Percentiles rank a stretch among this genome's conserved stretches.
phyloP scores from a whole-genome alignment of 257 asterid genomes.

The Solanum megistacrolobum region DNA sequence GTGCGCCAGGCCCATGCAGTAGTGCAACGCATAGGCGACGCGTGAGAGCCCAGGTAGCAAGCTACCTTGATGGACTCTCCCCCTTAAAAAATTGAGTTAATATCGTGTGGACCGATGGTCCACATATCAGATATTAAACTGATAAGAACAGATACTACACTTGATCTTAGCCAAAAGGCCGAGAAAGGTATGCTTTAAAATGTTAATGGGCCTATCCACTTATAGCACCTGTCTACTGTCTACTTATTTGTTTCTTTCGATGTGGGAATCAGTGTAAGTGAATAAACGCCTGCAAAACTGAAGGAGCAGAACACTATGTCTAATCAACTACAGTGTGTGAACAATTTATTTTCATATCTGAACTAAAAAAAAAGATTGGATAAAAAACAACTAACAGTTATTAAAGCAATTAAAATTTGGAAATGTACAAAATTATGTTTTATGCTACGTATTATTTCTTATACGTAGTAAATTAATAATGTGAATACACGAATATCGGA shows the following conservation, averaged over 20 bases:
- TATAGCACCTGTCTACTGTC: not conserved
- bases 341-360: not conserved
- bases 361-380: not conserved
- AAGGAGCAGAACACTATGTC: not conserved
- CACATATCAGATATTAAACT: not conserved
- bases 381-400: not conserved
- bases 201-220: accelerated
- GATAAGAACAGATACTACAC: not conserved
- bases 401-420: not conserved
- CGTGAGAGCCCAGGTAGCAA: not conserved
- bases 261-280: not conserved
- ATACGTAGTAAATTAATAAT: not conserved
- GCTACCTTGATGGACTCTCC: not conserved
- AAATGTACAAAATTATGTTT: not conserved
- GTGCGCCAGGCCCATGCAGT: not conserved
- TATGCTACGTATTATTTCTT: not conserved
- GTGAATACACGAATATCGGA: not conserved
- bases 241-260: not conserved
- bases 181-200: constrained; percentile 14
- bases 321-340: not conserved
- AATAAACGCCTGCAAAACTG: not conserved
- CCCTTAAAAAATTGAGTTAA: not conserved
- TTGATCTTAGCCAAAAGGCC: constrained; percentile 31
- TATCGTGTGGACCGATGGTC: accelerated
- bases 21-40: not conserved